Evolutionary conservation across 2,329 filamentous ascomycete genomes (phyloP).

Genomic region (Setomelanomma holmii): DNA sequence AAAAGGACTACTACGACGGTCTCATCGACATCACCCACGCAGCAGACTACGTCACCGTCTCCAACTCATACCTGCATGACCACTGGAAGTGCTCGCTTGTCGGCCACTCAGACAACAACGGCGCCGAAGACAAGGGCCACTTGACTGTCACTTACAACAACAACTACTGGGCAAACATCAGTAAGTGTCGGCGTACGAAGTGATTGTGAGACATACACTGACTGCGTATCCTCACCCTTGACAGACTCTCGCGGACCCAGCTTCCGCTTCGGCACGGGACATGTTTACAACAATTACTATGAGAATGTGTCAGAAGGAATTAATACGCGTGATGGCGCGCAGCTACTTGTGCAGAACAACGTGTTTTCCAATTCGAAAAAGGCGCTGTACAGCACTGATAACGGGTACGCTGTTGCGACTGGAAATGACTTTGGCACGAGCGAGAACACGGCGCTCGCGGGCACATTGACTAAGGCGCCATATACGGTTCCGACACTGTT

Average conservation of each 20-base stretch:
- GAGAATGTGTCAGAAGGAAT: slow-evolving; percentile 49
- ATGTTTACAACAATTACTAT: slow-evolving; percentile 64
- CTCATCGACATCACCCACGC: slow-evolving; percentile 70
- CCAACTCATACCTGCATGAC: slow-evolving; percentile 61
- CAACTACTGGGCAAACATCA: slow-evolving; percentile 63
- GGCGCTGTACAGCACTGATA: slow-evolving; percentile 44
- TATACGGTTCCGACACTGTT: slow-evolving; percentile 44
- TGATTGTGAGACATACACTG: too few species aligned
- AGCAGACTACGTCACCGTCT: slow-evolving; percentile 67
- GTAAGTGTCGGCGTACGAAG: too few species aligned
- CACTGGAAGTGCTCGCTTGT: slow-evolving; percentile 67
- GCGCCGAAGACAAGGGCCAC: slow-evolving; percentile 65
- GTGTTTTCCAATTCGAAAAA: slow-evolving; percentile 45
- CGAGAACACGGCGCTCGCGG: slow-evolving; percentile 40
- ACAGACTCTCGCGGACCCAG: slow-evolving; percentile 69
- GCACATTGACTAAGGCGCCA: slow-evolving; percentile 42
- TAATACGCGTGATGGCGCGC: slow-evolving; percentile 53
- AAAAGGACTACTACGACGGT: slow-evolving; percentile 75
- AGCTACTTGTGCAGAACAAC: slow-evolving; percentile 53
- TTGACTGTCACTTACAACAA: slow-evolving; percentile 70
- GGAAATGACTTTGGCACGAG: slow-evolving; percentile 51
- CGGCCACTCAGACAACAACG: slow-evolving; percentile 67
- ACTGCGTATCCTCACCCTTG: too few species aligned
- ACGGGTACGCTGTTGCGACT: slow-evolving; percentile 46
- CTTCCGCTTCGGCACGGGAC: slow-evolving; percentile 71